Evolutionary conservation across 176 grass and related monocot species (phyloP), one percentile per base, ranked within the genome.

Genomic region (Avena sativa): DNA sequence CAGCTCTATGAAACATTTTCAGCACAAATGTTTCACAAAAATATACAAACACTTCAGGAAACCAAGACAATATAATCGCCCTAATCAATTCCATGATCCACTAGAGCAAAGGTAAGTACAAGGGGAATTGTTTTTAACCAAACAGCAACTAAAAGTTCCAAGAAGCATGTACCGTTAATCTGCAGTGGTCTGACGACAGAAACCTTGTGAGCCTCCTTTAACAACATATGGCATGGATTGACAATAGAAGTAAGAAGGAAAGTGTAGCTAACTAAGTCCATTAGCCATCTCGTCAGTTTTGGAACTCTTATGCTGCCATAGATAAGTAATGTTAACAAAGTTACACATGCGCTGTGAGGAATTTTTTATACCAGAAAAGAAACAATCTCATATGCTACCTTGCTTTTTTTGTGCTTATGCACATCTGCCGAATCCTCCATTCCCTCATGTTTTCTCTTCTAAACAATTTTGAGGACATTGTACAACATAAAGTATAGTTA

Each of bases 351-450:
- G 67, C 26, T 67, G 43, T 17, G 25, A 46, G 20, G 16, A 53
- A 75, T 10, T 53, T 78, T 1, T 59, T 61, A 15, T 19, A 86
- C 15, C 32, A 51, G 48, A 21, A 83, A 82, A 73, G 53, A 91
- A 75, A 83, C 20, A 23, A 44, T 71, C 23, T 12, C n/a, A n/a
- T 63, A 62, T 59, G 40, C 36, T 89, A 94, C 92, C 92, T 94
- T 94, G 78, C 71, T 94, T 81, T 91, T 94, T 79, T 94, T 94
- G 84, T 94, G 89, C 84, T 91, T 94, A 80, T 94, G 89, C 82
- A 61, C 81, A 36, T 94, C 92, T 0, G 66, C 72, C 11, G 81
- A 89, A 85, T 94, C 89, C 71, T 89, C 87, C 61, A 36, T 23
- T 61, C 85, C 89, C 60, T 91, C 92, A 10, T 94, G 87, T 85